Conservation (phyloP, 2,329 filamentous ascomycete genomes). For the Dothistroma pini region DNA sequence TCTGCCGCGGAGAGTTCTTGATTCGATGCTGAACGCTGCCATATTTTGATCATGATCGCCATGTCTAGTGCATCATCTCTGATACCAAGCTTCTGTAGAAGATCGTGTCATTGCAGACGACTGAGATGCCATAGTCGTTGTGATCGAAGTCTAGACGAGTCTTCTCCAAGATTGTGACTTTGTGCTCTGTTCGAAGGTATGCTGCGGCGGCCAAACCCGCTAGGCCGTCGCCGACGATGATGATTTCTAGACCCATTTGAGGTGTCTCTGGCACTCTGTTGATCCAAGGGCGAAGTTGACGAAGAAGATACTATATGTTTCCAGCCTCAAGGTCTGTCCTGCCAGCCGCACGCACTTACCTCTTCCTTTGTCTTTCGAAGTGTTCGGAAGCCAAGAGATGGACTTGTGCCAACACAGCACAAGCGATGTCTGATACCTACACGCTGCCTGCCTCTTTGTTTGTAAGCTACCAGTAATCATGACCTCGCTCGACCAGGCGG, state of each 20-base stretch:
- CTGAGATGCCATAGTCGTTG: conserved; percentile 13
- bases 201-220: conserved; percentile 7
- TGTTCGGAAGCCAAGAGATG: neutral
- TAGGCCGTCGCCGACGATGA: conserved; percentile 11
- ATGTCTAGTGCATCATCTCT: conserved; percentile 8
- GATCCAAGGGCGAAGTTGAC: neutral
- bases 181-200: conserved; percentile 7
- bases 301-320: neutral
- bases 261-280: neutral
- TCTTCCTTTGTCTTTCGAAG: neutral
- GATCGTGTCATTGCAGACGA: conserved; percentile 12
- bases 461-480: neutral
- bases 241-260: conserved; percentile 8
- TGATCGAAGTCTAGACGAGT: conserved; percentile 7
- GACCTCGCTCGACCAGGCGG: neutral
- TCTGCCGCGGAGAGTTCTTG: conserved; percentile 6
- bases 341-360: neutral
- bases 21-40: conserved; percentile 3
- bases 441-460: neutral
- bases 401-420: neutral
- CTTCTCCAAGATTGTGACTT: conserved; percentile 11
- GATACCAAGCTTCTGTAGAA: conserved; percentile 11
- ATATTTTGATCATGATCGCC: conserved; percentile 10
- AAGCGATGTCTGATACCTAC: neutral
- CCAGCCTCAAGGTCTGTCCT: neutral